phyloP scores from a whole-genome alignment of 2,329 filamentous ascomycete genomes.

The Pseudocercospora fijiensis region DNA sequence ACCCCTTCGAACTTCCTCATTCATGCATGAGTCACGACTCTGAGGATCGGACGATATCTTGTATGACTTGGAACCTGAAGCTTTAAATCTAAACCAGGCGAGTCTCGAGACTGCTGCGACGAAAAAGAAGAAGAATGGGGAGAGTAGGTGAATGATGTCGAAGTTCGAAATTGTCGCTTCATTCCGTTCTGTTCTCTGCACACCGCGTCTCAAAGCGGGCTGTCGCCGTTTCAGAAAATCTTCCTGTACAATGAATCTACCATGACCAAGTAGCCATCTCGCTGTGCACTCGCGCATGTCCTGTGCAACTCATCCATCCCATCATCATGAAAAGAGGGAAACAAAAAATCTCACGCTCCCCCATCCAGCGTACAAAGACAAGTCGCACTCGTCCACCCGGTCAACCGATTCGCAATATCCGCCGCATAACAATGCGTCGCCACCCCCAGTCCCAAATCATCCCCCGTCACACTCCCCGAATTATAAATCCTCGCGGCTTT shows the following conservation, averaged over 20 bases:
- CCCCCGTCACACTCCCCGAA: slow-evolving; percentile 41
- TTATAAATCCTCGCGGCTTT: slow-evolving; percentile 54
- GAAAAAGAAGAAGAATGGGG: not conserved
- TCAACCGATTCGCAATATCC: slow-evolving; percentile 53
- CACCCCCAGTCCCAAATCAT: slow-evolving; percentile 48
- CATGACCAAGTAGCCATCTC: not conserved
- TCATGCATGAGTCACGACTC: too few species aligned
- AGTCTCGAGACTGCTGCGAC: too few species aligned
- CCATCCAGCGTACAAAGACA: slow-evolving; percentile 9
- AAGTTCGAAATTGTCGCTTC: not conserved
- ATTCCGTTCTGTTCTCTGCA: slow-evolving; percentile 1
- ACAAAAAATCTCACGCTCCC: not conserved
- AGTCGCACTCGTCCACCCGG: slow-evolving; percentile 39
- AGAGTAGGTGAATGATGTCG: not conserved
- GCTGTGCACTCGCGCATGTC: not conserved
- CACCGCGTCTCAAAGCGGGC: not conserved
- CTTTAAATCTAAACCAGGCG: too few species aligned
- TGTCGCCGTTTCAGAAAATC: not conserved
- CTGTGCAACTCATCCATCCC: not conserved
- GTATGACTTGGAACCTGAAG: too few species aligned
- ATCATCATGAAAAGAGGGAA: not conserved
- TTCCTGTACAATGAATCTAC: not conserved
- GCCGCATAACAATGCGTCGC: slow-evolving; percentile 55
- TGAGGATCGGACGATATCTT: too few species aligned
- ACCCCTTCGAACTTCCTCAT: too few species aligned